These are phyloP conservation scores for Agaricus bisporus DNA, from an alignment of 768 basidiomycete species.

Conservation along the genomic window DNA sequence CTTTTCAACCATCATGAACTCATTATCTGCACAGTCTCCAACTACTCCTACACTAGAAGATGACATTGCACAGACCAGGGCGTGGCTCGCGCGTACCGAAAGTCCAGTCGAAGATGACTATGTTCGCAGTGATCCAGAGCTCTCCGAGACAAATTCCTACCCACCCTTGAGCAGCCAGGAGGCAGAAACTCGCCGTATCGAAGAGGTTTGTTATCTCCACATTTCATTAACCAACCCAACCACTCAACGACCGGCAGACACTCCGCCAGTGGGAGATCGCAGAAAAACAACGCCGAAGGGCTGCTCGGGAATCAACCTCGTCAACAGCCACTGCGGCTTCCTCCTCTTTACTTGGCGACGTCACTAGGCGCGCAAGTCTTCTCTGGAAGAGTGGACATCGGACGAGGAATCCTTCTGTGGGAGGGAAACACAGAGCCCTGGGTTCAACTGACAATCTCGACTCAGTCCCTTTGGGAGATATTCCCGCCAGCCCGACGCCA, in stretches of 20 bases:
- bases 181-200: slow-evolving; percentile 60
- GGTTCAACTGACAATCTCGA: slow-evolving; percentile 49
- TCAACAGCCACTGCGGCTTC: slow-evolving; percentile 17
- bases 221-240: slow-evolving; percentile 6
- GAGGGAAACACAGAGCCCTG: slow-evolving; percentile 38
- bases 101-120: slow-evolving; percentile 16
- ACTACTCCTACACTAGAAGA: slow-evolving; percentile 34
- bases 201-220: slow-evolving; percentile 47
- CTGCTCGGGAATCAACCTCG: slow-evolving; percentile 49
- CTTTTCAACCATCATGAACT: slow-evolving; percentile 6
- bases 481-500: slow-evolving; percentile 34
- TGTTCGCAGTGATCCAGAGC: slow-evolving; percentile 6
- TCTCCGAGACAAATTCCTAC: slow-evolving; percentile 31
- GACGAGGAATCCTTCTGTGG: slow-evolving; percentile 22
- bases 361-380: slow-evolving; percentile 53
- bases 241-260: slow-evolving; percentile 38
- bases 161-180: slow-evolving; percentile 65
- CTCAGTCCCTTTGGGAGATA: slow-evolving; percentile 47
- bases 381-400: slow-evolving; percentile 44
- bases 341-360: slow-evolving; percentile 48
- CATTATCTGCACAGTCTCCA: slow-evolving; percentile 21
- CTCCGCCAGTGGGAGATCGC: slow-evolving; percentile 72
- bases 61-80: slow-evolving; percentile 28
- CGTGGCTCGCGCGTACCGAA: slow-evolving; percentile 18
- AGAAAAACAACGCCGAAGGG: slow-evolving; percentile 71